These are phyloP conservation scores for Penstemon newberryi DNA, from an alignment of 257 asterid species.

Conservation along the genomic window DNA sequence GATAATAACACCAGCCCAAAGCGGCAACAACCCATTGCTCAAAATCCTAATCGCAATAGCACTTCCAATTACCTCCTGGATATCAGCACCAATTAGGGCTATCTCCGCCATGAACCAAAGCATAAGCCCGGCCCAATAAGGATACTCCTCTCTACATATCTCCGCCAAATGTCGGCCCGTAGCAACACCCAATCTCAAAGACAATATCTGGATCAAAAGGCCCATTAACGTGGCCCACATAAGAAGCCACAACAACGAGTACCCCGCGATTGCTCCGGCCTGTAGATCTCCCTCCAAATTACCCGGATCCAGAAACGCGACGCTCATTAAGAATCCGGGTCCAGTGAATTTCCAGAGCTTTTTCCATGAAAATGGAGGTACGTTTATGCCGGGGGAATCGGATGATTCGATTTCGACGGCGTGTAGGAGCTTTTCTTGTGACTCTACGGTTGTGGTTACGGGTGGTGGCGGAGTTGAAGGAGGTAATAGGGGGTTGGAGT, in stretches of 20 bases:
- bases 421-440: constrained; percentile 35
- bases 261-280: constrained; percentile 74
- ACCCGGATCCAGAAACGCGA: constrained; percentile 80
- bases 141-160: constrained; percentile 70
- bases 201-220: constrained; percentile 56
- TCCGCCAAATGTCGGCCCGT: constrained; percentile 77
- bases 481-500: constrained; percentile 36
- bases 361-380: constrained; percentile 67
- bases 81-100: constrained; percentile 69
- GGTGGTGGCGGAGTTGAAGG: constrained; percentile 26
- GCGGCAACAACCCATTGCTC: constrained; percentile 56
- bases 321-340: constrained; percentile 76
- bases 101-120: constrained; percentile 80
- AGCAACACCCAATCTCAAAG: constrained; percentile 65
- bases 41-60: constrained; percentile 70
- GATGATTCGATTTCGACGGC: constrained; percentile 44
- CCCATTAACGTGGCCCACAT: constrained; percentile 78
- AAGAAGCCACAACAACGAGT: constrained; percentile 60
- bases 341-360: constrained; percentile 78
- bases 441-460: constrained; percentile 21
- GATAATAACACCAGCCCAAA: constrained; percentile 79
- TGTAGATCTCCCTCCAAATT: constrained; percentile 76
- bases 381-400: constrained; percentile 34
- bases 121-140: constrained; percentile 57
- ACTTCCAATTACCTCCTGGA: constrained; percentile 83